Conservation (phyloP, 192 early-diverging fungal species). For the Coemansia sp. region DNA sequence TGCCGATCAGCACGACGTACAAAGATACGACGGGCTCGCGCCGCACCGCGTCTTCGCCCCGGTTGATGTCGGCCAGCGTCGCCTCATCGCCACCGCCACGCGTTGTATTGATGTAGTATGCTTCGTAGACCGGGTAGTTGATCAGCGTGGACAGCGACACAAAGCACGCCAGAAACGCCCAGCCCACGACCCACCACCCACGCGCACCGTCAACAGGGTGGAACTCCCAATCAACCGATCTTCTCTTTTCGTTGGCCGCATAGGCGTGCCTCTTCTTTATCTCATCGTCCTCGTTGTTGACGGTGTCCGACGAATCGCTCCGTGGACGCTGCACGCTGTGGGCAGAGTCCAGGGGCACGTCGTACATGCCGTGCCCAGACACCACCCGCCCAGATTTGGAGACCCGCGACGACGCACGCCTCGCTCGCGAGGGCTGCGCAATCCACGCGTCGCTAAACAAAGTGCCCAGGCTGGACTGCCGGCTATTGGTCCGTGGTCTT, state of each 20-base stretch:
- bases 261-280: too few species aligned
- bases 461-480: constrained; percentile 20
- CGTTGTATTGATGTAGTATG: constrained; percentile 15
- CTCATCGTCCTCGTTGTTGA: constrained; percentile 7
- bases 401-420: constrained; percentile 7
- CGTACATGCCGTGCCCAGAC: too few species aligned
- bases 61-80: neutral
- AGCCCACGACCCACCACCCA: constrained; percentile 23
- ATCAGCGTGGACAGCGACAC: constrained; percentile 30
- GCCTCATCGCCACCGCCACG: too few species aligned
- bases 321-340: too few species aligned
- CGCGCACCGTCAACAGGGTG: constrained; percentile 9
- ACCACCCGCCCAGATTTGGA: neutral
- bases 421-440: constrained; percentile 7
- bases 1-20: constrained; percentile 28
- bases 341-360: constrained; percentile 10
- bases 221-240: constrained; percentile 33
- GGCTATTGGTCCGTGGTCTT: neutral
- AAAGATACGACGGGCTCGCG: neutral
- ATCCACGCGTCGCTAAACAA: constrained; percentile 36
- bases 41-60: neutral
- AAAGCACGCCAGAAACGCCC: constrained; percentile 26
- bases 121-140: constrained; percentile 37
- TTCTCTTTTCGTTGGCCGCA: neutral
- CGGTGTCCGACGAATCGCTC: neutral